Percentiles rank a stretch among this genome's conserved stretches.
These are phyloP conservation scores for Trapa incisa DNA, from an alignment of 345 rosid species.

Conservation along the genomic window DNA sequence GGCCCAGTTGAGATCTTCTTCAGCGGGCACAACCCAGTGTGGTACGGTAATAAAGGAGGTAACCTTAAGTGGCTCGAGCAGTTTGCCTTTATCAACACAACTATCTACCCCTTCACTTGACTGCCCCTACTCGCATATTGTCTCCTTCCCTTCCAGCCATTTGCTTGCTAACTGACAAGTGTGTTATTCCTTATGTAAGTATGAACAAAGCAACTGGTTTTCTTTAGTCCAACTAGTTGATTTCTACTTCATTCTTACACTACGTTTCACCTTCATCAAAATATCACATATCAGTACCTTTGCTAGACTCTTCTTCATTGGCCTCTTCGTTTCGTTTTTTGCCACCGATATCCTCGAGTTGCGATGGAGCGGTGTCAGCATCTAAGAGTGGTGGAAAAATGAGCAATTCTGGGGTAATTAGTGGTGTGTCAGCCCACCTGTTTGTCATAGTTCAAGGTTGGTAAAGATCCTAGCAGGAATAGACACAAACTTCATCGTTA, in stretches of 20 bases:
- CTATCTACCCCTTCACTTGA: constrained; percentile 91
- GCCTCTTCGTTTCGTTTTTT: constrained; percentile 66
- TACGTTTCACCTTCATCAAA: too few relatives aligned
- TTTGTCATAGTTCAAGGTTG: constrained; percentile 82
- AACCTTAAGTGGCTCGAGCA: constrained; percentile 92
- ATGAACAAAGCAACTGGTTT: too few relatives aligned
- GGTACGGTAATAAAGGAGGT: constrained; percentile 87
- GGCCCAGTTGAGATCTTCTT: constrained; percentile 99
- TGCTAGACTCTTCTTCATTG: constrained; percentile 87
- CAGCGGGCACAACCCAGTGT: constrained; percentile 77
- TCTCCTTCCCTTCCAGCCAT: constrained; percentile 54
- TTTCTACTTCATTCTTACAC: too few relatives aligned
- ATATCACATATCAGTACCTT: constrained; percentile 69
- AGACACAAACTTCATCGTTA: constrained; percentile 93
- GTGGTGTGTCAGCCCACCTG: constrained; percentile 90
- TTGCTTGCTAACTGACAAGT: constrained; percentile 89
- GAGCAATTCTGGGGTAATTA: constrained; percentile 75
- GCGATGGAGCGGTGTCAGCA: constrained; percentile 97
- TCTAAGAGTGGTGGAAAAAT: constrained; percentile 35
- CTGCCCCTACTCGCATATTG: constrained; percentile 89
- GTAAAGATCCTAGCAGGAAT: constrained; percentile 79
- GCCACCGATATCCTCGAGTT: constrained; percentile 78
- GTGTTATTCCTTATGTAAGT: constrained; percentile 88
- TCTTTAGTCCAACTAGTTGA: too few relatives aligned
- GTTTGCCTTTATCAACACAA: constrained; percentile 80